Conservation (phyloP, 2,329 filamentous ascomycete genomes). For the Trichoderma sp. region DNA sequence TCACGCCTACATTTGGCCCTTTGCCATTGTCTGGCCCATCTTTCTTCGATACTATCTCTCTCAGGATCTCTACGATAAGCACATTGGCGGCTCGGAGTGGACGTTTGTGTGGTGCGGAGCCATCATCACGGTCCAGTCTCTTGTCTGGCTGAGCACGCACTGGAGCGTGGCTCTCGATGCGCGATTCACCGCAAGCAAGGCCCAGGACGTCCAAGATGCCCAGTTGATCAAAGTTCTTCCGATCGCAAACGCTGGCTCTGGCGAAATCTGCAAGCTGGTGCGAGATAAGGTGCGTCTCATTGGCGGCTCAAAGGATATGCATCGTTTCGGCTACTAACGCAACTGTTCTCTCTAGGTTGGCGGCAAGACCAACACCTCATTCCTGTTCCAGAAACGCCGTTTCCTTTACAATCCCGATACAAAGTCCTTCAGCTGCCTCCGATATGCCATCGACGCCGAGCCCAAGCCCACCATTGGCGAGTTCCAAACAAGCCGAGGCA, state of each 20-base stretch:
- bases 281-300: slow-evolving; percentile 64
- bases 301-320: neutral
- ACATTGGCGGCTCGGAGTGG: slow-evolving; percentile 96
- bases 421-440: slow-evolving; percentile 78
- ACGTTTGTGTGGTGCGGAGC: slow-evolving; percentile 91
- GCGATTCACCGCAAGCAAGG: slow-evolving; percentile 76
- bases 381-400: slow-evolving; percentile 96
- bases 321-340: neutral
- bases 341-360: slow-evolving; percentile 54
- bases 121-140: slow-evolving; percentile 84
- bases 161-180: slow-evolving; percentile 92
- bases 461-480: slow-evolving; percentile 77
- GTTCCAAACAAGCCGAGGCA: slow-evolving; percentile 81
- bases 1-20: slow-evolving; percentile 92
- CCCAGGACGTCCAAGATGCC: slow-evolving; percentile 71
- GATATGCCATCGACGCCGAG: slow-evolving; percentile 81
- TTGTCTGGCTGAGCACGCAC: slow-evolving; percentile 94
- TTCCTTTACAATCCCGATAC: slow-evolving; percentile 80
- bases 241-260: slow-evolving; percentile 81
- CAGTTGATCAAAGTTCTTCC: slow-evolving; percentile 92
- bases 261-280: slow-evolving; percentile 83
- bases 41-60: slow-evolving; percentile 89
- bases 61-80: slow-evolving; percentile 80
- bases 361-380: slow-evolving; percentile 78
- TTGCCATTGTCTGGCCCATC: slow-evolving; percentile 85